Percentiles rank a stretch among this genome's conserved stretches.
Conservation (phyloP, 2,329 filamentous ascomycete species). For the Elsinoe perseae region DNA sequence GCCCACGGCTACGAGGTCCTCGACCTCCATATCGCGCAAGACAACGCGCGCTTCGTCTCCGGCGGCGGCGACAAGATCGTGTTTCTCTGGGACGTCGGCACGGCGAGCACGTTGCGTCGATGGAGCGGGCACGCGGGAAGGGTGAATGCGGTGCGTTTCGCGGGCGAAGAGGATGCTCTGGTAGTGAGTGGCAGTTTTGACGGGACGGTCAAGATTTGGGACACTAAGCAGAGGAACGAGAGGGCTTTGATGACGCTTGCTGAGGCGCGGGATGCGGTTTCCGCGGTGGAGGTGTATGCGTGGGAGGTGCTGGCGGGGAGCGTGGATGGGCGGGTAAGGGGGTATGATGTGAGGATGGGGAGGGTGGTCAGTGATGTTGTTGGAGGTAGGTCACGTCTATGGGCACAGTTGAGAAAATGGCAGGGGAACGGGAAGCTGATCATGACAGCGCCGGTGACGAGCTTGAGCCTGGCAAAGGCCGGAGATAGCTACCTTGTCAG, state of each 20-base stretch:
- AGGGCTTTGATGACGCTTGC: conserved; percentile 64
- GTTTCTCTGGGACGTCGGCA: conserved; percentile 90
- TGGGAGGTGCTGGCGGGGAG: conserved; percentile 61
- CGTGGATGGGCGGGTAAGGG: conserved; percentile 73
- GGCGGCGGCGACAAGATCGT: conserved; percentile 82
- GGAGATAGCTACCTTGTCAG: conserved; percentile 67
- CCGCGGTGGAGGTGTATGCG: conserved; percentile 36
- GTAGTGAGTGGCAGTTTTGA: conserved; percentile 69
- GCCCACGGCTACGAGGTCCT: conserved; percentile 91
- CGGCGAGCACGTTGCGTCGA: conserved; percentile 66
- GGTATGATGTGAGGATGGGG: conserved; percentile 77
- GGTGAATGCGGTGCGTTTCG: conserved; percentile 73
- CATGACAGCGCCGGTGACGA: conserved; percentile 57
- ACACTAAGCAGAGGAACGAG: conserved; percentile 46
- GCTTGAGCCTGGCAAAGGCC: conserved; percentile 61
- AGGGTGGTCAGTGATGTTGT: conserved; percentile 62
- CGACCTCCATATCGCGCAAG: conserved; percentile 60
- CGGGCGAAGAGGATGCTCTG: conserved; percentile 64
- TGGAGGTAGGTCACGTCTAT: conserved; percentile 36
- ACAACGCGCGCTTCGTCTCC: conserved; percentile 82
- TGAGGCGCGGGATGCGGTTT: conserved; percentile 65
- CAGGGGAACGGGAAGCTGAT: conserved; percentile 16
- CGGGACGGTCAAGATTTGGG: conserved; percentile 69
- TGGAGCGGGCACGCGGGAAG: conserved; percentile 60
- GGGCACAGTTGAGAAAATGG: not conserved